Evolutionary conservation across 2,329 filamentous ascomycete genomes (phyloP), one percentile per base, ranked within the genome.

Genomic region (Thermothelomyces thermophilus): DNA sequence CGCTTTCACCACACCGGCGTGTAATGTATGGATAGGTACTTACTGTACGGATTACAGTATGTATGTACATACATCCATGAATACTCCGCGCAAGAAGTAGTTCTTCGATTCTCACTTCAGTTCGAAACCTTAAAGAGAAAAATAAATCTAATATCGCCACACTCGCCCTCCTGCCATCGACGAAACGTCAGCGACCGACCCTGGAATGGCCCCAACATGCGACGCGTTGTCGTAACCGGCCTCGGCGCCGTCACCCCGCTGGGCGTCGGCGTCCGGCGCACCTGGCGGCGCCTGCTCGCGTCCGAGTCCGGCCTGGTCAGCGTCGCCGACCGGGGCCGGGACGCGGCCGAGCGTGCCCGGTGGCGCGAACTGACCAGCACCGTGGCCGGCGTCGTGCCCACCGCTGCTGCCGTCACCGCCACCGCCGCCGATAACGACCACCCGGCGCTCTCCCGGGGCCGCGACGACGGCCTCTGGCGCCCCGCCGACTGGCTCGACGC

Each of bases 181-280:
- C n/a, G n/a, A n/a, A n/a, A n/a, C n/a, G n/a, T n/a, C n/a, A n/a
- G n/a, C n/a, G n/a, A 26, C 24, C 24, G n/a, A 26, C 9, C 24
- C 24, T 26, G 24, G 24, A 26, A 35, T 35, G 33, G 33, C 30
- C n/a, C 70, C 51, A 58, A 68, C 61, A 82, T 82, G 75, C 77
- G 82, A 64, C 82, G 87, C 60, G 87, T 93, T 60, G 88, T 91
- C 62, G 83, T 93, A 64, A 93, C 88, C 46, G 87, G 88, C 63
- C 74, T 93, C 43, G 87, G 88, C 55, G 86, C 86, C 64, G 78
- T 93, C 60, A 89, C 87, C 58, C 90, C 90, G 51, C 74, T 96
- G 22, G 90, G 87, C 54, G 82, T 94, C 51, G 89, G 90, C 54
- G 76, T 86, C 56, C 81, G 80, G 57, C 80, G 73, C 49, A 87